Evolutionary conservation across 805 yeast genomes (phyloP).

Genomic region (Yamadazyma laniorum): DNA sequence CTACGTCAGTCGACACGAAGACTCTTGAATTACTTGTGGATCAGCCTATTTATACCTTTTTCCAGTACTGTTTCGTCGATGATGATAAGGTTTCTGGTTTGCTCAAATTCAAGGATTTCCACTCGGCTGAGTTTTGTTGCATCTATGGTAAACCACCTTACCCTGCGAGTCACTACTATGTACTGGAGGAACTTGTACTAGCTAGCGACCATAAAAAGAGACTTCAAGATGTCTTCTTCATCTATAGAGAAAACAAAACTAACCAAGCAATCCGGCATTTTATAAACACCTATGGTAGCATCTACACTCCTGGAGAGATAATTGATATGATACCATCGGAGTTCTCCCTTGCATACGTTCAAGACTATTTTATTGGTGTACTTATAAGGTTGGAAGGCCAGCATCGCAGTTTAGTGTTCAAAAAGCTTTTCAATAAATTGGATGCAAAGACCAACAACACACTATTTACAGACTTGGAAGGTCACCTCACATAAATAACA

Average conservation of each 20-base stretch:
- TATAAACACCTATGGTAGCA: conserved; percentile 21
- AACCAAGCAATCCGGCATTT: conserved; percentile 28
- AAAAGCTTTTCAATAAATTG: conserved; percentile 29
- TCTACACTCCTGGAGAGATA: conserved; percentile 22
- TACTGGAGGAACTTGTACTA: conserved; percentile 1
- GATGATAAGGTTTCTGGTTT: conserved; percentile 10
- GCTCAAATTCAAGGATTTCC: conserved; percentile 27
- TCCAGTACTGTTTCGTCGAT: conserved; percentile 8
- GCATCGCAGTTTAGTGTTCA: conserved; percentile 18
- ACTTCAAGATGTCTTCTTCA: conserved; percentile 18
- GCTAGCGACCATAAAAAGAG: conserved; percentile 1
- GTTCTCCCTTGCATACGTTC: conserved; percentile 28
- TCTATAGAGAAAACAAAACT: conserved; percentile 17
- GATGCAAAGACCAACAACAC: conserved; percentile 23
- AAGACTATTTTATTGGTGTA: conserved; percentile 23
- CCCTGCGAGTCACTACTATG: conserved; percentile 20
- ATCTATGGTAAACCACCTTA: conserved; percentile 21
- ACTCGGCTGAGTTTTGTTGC: conserved; percentile 34
- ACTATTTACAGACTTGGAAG: conserved; percentile 21
- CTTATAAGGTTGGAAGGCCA: conserved; percentile 20
- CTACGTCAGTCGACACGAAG: not conserved
- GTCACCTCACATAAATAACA: conserved; percentile 7
- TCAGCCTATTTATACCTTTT: conserved; percentile 5
- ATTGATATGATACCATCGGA: conserved; percentile 29
- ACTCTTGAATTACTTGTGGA: not conserved